These are phyloP conservation scores for Voacanga thouarsii DNA, from an alignment of 257 asterid species.

Conservation along the genomic window DNA sequence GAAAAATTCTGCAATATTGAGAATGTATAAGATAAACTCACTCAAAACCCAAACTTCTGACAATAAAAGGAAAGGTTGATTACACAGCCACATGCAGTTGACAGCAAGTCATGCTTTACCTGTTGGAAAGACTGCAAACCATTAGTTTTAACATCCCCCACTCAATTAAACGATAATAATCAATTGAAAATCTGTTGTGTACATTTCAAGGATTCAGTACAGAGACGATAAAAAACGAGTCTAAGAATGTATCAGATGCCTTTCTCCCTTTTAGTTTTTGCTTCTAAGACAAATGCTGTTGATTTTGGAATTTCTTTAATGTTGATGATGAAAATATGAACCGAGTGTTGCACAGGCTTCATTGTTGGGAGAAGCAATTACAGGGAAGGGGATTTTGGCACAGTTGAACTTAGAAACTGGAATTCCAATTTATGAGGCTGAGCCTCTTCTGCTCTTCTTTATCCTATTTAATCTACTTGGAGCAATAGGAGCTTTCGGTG, in stretches of 20 bases:
- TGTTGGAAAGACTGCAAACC: neutral
- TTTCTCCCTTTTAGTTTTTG: neutral
- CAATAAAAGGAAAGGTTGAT: neutral
- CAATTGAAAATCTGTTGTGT: neutral
- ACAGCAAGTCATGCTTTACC: neutral
- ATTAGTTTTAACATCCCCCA: neutral
- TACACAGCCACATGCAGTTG: neutral
- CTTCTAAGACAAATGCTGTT: neutral
- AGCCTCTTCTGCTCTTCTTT: constrained; percentile 70
- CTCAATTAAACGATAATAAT: neutral
- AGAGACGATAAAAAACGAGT: neutral
- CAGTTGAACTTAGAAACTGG: constrained; percentile 92
- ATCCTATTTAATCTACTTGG: constrained; percentile 88
- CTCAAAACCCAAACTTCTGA: neutral
- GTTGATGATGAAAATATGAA: neutral
- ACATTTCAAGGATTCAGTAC: neutral
- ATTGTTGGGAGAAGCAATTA: constrained; percentile 83
- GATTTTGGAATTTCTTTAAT: neutral
- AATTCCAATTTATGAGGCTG: constrained; percentile 72
- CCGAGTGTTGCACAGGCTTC: constrained; percentile 53
- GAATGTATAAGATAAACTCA: neutral
- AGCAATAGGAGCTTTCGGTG: constrained; percentile 97
- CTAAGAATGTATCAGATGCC: neutral
- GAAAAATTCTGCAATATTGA: neutral
- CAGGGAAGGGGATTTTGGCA: constrained; percentile 85